phyloP scores from a whole-genome alignment of 2,329 filamentous ascomycete genomes.

The Trichoderma citrinoviride region DNA sequence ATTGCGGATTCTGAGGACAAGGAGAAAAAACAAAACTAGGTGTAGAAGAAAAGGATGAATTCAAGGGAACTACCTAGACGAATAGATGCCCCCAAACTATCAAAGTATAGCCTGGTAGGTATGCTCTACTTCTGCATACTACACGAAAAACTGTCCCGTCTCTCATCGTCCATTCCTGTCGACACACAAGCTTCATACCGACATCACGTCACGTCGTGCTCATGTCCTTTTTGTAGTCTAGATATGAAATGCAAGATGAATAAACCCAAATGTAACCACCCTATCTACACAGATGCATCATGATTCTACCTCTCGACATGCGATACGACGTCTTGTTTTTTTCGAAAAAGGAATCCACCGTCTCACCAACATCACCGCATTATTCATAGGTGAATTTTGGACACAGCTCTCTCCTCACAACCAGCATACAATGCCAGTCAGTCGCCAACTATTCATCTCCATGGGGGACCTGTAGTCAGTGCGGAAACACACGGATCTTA shows the following conservation, averaged over 20 bases:
- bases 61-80: background rate
- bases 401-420: background rate
- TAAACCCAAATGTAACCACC: constrained; percentile 11
- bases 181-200: background rate
- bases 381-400: background rate
- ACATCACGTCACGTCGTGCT: constrained; percentile 6
- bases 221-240: background rate
- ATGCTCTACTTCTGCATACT: background rate
- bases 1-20: constrained; percentile 30
- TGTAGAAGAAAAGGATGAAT: background rate
- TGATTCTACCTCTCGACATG: background rate
- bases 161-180: background rate
- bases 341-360: background rate
- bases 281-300: constrained; percentile 15
- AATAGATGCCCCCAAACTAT: background rate
- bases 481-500: background rate
- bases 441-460: background rate
- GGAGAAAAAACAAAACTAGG: constrained; percentile 40
- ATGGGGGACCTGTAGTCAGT: background rate
- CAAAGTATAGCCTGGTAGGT: background rate
- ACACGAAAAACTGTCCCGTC: background rate
- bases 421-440: background rate
- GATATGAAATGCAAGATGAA: constrained; percentile 1
- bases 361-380: background rate
- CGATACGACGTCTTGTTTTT: background rate